Conservation (phyloP, 176 grass and related monocot genomes). For the Oropetium thomaeum region DNA sequence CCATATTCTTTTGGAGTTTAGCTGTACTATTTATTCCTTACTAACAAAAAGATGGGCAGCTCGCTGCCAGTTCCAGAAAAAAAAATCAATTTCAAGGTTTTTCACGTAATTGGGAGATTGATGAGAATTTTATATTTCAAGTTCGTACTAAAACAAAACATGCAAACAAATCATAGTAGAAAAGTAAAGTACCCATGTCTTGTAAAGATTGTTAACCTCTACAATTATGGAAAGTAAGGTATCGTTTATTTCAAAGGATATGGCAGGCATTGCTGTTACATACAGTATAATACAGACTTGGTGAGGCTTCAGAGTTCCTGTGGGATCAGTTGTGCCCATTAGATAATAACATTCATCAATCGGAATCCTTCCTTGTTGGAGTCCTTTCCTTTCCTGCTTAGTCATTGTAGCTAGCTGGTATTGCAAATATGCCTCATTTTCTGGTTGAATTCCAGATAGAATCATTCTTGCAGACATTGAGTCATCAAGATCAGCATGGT, state of each 20-base stretch:
- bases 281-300: conserved; percentile 78
- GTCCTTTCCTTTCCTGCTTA: conserved; percentile 42
- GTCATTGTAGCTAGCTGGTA: conserved; percentile 33
- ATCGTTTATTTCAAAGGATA: neutral
- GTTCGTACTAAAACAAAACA: conserved; percentile 10
- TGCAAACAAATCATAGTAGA: conserved; percentile 10
- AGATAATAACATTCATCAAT: conserved; percentile 57
- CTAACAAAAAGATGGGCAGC: too few relatives aligned
- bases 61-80: too few relatives aligned
- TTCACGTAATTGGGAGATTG: neutral
- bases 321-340: conserved; percentile 68
- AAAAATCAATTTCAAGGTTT: too few relatives aligned
- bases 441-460: conserved; percentile 49
- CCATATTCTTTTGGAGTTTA: too few relatives aligned
- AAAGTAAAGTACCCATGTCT: neutral
- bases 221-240: neutral
- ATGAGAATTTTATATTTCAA: neutral
- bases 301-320: conserved; percentile 43
- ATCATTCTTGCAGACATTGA: conserved; percentile 56
- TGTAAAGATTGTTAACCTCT: neutral
- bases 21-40: too few relatives aligned
- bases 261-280: conserved; percentile 16
- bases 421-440: conserved; percentile 55
- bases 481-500: conserved; percentile 61
- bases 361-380: conserved; percentile 54